A percentile compares a stretch with the other conserved stretches of the same genome.
Conservation (phyloP, 2,329 filamentous ascomycete genomes). For the Ophiostoma ulmi region DNA sequence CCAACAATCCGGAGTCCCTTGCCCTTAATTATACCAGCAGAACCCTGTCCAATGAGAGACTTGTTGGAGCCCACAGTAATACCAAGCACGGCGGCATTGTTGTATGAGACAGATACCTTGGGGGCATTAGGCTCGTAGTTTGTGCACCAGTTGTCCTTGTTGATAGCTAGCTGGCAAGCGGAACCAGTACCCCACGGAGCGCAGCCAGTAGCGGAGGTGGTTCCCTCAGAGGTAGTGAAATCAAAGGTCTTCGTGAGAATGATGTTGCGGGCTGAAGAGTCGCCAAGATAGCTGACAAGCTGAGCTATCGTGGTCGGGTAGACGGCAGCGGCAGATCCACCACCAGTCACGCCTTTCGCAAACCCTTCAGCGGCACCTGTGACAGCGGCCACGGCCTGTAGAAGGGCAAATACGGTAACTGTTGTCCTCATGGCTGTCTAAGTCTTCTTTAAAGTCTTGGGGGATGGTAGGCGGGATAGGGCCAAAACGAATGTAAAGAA, state of each 20-base stretch:
- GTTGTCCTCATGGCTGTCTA: background rate
- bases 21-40: conserved; percentile 6
- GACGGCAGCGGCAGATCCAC: conserved; percentile 8
- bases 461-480: background rate
- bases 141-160: conserved; percentile 12
- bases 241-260: conserved; percentile 5
- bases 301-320: background rate
- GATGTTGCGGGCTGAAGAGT: conserved; percentile 4
- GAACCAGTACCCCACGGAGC: conserved; percentile 5
- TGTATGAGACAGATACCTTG: background rate
- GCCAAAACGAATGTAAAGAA: background rate
- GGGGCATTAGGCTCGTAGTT: conserved; percentile 11
- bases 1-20: background rate
- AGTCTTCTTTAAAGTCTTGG: background rate
- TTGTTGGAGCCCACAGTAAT: background rate
- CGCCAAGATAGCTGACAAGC: conserved; percentile 8
- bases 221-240: conserved; percentile 7
- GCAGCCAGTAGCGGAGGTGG: conserved; percentile 2
- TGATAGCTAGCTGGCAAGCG: conserved; percentile 7
- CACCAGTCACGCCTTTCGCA: conserved; percentile 1
- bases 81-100: background rate
- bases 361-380: conserved; percentile 4
- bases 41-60: background rate
- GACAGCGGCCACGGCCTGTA: conserved; percentile 1
- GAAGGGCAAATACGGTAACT: background rate